Evolutionary conservation across 164 flowering plant genomes (phyloP).

Genomic region (Pachysandra terminalis): DNA sequence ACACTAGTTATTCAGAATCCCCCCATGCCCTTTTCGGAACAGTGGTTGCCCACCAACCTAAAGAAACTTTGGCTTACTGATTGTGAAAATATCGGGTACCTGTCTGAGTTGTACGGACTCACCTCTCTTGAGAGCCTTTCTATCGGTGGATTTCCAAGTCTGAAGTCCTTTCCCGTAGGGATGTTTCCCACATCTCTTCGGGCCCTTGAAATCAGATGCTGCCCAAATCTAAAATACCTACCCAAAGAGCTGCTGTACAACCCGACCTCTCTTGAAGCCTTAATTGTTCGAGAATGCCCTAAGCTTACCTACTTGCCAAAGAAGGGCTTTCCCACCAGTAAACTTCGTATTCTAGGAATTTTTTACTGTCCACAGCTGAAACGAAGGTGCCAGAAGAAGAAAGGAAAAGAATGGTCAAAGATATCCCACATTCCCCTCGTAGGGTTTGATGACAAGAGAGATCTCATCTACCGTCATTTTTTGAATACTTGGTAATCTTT

Average conservation of each 20-base stretch:
- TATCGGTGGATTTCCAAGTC: slow-evolving; percentile 16
- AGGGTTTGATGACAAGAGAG: too few species aligned
- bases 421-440: too few species aligned
- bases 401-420: neutral
- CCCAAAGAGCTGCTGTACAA: slow-evolving; percentile 11
- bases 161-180: slow-evolving; percentile 12
- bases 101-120: slow-evolving; percentile 5
- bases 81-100: neutral
- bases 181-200: slow-evolving; percentile 5
- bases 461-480: too few species aligned
- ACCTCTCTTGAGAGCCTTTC: slow-evolving; percentile 14
- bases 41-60: neutral
- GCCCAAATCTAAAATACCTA: slow-evolving; percentile 12
- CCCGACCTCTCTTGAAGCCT: slow-evolving; percentile 1
- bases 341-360: slow-evolving; percentile 8
- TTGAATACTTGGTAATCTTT: too few species aligned
- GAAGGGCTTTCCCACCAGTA: slow-evolving; percentile 6
- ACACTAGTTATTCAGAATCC: slow-evolving; percentile 3
- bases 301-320: slow-evolving; percentile 15
- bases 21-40: slow-evolving; percentile 1
- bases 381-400: neutral
- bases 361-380: slow-evolving; percentile 7
- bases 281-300: slow-evolving; percentile 6
- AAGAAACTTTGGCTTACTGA: slow-evolving; percentile 8
- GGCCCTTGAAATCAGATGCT: slow-evolving; percentile 4